Percentiles rank a stretch among this genome's conserved stretches.
Evolutionary conservation across 139 green algal species (phyloP).

Genomic region (Coccomyxa sp.): DNA sequence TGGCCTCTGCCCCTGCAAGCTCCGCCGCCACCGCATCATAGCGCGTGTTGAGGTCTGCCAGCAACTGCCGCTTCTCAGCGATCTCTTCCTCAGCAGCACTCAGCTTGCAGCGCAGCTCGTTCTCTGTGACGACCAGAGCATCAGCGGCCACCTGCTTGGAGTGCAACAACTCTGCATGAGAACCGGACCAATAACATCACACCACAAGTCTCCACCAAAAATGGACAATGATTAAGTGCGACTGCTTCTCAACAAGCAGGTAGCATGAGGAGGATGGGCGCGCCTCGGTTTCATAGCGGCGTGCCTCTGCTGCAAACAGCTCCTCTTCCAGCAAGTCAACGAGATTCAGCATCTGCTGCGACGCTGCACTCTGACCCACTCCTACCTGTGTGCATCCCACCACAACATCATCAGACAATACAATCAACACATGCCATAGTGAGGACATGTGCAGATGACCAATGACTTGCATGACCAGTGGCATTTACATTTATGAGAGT

Average conservation of each 20-base stretch:
- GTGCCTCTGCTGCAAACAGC: slow-evolving; percentile 23
- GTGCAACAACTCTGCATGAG: no score
- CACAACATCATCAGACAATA: no score
- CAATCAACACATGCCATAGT: no score
- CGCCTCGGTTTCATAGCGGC: slow-evolving; percentile 21
- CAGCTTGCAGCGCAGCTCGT: background rate
- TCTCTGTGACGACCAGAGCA: background rate
- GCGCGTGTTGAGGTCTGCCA: background rate
- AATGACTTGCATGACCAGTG: no score
- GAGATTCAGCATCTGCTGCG: slow-evolving; percentile 20
- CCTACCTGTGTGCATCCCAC: no score
- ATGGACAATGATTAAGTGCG: background rate
- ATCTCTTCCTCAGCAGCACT: background rate
- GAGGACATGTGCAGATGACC: no score
- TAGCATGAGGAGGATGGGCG: background rate
- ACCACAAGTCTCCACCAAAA: background rate
- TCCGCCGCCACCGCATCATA: background rate
- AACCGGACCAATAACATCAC: background rate
- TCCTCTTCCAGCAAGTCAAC: slow-evolving; percentile 29
- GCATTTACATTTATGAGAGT: no score
- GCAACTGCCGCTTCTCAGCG: background rate
- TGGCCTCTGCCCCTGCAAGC: background rate
- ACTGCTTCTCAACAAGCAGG: background rate
- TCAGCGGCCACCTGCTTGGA: background rate
- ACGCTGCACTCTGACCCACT: background rate